Evolutionary conservation across 345 rosid species (phyloP).

Genomic region (Lepidium sativum): DNA sequence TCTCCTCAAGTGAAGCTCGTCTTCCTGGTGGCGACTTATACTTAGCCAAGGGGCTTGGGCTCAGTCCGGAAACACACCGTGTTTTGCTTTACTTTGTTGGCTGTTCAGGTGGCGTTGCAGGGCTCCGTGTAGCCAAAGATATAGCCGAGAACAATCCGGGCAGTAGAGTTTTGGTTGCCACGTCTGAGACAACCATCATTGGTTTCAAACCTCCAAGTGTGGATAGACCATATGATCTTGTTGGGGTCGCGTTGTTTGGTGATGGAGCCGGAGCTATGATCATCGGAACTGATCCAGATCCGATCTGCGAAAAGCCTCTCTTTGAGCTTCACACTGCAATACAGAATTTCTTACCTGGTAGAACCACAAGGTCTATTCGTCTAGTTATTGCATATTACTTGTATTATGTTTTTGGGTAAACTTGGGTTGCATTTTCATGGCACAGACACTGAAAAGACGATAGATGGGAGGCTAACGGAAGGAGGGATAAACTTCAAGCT

Average conservation of each 20-base stretch:
- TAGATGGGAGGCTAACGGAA: conserved; percentile 87
- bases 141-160: conserved; percentile 93
- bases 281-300: conserved; percentile 62
- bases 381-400: not conserved
- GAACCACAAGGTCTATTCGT: not conserved
- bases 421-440: conserved; percentile 23
- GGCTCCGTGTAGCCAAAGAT: conserved; percentile 90
- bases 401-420: not conserved
- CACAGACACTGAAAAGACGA: conserved; percentile 66
- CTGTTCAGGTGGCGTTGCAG: conserved; percentile 93
- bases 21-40: conserved; percentile 84
- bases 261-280: conserved; percentile 91
- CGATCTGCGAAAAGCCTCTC: conserved; percentile 53
- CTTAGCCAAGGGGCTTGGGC: conserved; percentile 79
- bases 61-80: conserved; percentile 67
- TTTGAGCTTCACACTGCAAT: conserved; percentile 83
- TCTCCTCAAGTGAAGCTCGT: conserved; percentile 93
- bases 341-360: conserved; percentile 56
- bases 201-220: conserved; percentile 90
- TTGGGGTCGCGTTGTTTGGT: conserved; percentile 93
- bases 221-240: conserved; percentile 83
- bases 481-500: conserved; percentile 89
- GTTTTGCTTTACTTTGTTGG: conserved; percentile 83
- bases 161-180: conserved; percentile 75
- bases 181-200: conserved; percentile 87